Evolutionary conservation across 208 protist species (phyloP), one percentile per base, ranked within the genome.

Genomic region (Leishmania arabica): DNA sequence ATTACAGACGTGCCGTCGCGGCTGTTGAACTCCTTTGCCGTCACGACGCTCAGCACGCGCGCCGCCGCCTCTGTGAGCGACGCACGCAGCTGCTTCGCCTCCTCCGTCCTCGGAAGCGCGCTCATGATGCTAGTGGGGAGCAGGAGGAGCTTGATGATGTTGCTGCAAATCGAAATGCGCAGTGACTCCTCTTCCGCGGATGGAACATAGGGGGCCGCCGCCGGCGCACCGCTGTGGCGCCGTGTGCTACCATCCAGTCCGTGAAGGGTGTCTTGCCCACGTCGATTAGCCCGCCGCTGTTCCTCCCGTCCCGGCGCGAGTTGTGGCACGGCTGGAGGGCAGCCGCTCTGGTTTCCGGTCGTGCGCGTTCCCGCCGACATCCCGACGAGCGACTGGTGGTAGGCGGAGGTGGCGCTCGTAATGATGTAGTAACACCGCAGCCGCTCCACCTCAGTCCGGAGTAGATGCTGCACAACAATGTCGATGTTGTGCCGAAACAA

Each of bases 91-190:
- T 84, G 76, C 11, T n/a, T 65, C 54, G 86, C 65, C 72, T 82
- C 81, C 31, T 86, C 76, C 42, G 79, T 77, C 40, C 58, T 15
- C 62, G 77, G 86, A 54, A 82, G 82, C 49, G 84, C 78, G 69
- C 85, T 91, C 75, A 95, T 88, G 47, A 95, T 86, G 85, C 93
- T 95, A 37, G 85, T 93, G 13, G 91, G 93, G 56, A 93, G 84
- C 54, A 97, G 80, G 42, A 97, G 89, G 53, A 97, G 92, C 69
- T 93, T 93, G 49, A 95, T 82, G 79, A 97, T 92, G 84, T 97
- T 95, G n/a, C 84, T 40, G 62, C 87, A 88, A 58, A 95, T 88
- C 51, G 81, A 73, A 56, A 95, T 77, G 27, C 92, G 92, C 66
- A 95, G 83, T 56, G 84, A 83, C 77, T 95, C 93, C 82, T 97